A percentile compares a stretch with the other conserved stretches of the same genome.
Conservation (phyloP, 345 rosid species). For the Fremontodendron californicum region DNA sequence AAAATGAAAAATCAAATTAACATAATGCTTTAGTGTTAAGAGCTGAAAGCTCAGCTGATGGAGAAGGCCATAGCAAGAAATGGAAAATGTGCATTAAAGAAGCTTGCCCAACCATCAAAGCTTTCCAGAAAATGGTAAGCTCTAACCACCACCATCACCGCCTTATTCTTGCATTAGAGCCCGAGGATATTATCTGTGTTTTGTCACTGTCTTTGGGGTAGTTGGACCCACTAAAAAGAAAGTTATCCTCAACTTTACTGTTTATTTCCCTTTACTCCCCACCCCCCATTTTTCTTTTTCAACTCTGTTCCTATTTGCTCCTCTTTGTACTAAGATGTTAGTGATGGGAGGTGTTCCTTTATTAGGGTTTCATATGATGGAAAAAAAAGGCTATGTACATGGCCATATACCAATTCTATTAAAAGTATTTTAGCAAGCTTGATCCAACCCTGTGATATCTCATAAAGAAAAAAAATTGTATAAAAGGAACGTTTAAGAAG, state of each 20-base stretch:
- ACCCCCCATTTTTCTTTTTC: background rate
- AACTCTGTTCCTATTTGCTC: background rate
- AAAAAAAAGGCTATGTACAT: background rate
- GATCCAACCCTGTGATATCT: conserved; percentile 1
- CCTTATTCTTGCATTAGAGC: background rate
- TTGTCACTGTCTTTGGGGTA: conserved; percentile 15
- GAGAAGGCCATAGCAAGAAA: conserved; percentile 22
- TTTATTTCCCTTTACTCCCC: background rate
- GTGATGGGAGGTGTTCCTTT: background rate
- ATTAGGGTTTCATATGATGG: background rate
- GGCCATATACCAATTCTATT: background rate
- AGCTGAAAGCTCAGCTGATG: conserved; percentile 21
- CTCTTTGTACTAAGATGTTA: conserved; percentile 5
- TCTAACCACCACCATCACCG: conserved; percentile 23
- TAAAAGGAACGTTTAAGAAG: background rate
- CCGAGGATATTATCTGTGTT: background rate
- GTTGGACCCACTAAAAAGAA: conserved; percentile 17
- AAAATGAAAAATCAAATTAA: too few species aligned
- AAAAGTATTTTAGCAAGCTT: conserved; percentile 1
- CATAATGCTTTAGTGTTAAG: conserved; percentile 12
- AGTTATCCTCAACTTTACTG: background rate
- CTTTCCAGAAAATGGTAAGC: conserved; percentile 23
- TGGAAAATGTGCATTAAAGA: conserved; percentile 22
- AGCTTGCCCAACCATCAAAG: conserved; percentile 14
- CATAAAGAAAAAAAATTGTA: background rate